Evolutionary conservation across 108 stramenopile genomes (phyloP).

Genomic region (Epithemia pelagica): DNA sequence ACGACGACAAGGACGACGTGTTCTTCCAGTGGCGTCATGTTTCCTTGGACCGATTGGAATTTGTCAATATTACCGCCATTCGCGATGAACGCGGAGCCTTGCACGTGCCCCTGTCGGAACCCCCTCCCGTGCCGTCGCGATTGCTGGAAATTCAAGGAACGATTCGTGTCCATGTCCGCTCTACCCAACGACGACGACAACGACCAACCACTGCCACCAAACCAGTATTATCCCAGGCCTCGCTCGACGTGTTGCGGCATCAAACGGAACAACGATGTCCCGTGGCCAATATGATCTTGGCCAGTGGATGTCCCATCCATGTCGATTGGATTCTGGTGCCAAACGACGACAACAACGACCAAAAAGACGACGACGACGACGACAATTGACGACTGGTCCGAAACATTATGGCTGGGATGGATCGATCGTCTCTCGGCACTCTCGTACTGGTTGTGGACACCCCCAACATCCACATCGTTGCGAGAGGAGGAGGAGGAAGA

Average conservation of each 20-base stretch:
- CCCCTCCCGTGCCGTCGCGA: constrained; percentile 44
- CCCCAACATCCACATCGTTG: too few species aligned
- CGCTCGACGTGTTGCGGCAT: constrained; percentile 41
- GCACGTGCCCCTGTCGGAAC: constrained; percentile 39
- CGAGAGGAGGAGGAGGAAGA: too few species aligned
- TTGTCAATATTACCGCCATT: constrained; percentile 15
- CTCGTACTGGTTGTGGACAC: too few species aligned
- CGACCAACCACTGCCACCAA: constrained; percentile 30
- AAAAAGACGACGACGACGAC: too few species aligned
- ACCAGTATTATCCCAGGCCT: constrained; percentile 10
- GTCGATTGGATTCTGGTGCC: constrained; percentile 68
- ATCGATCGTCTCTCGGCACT: too few species aligned
- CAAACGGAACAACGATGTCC: constrained; percentile 79
- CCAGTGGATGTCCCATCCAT: constrained; percentile 66
- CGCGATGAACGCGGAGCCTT: constrained; percentile 48
- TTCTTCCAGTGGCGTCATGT: constrained; percentile 21
- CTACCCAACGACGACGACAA: constrained; percentile 1
- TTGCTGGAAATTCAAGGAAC: background rate
- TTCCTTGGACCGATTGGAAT: constrained; percentile 46
- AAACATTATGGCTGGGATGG: too few species aligned
- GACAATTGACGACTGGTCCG: background rate
- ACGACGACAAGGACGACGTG: background rate
- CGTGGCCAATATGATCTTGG: constrained; percentile 71
- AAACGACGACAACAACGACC: constrained; percentile 16
- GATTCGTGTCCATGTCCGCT: background rate